Evolutionary conservation across 2,329 filamentous ascomycete genomes (phyloP).

Genomic region (Sporothrix brasiliensis): DNA sequence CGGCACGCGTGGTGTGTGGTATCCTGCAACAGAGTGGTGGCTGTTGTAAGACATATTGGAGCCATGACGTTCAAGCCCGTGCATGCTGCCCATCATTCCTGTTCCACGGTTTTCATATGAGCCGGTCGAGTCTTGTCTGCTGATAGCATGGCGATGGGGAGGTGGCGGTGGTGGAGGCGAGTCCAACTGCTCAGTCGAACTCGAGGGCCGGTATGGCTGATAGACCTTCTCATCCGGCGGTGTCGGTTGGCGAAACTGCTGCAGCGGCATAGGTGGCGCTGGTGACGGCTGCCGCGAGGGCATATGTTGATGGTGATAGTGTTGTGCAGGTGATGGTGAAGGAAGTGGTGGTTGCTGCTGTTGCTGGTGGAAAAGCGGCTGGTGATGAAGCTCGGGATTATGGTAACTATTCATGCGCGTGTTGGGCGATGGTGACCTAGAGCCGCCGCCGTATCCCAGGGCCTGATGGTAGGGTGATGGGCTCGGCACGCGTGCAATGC

Average conservation of each 20-base stretch:
- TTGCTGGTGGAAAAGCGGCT: slow-evolving; percentile 30
- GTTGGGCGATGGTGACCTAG: slow-evolving; percentile 40
- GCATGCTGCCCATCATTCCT: not conserved
- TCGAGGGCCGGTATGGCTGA: slow-evolving; percentile 36
- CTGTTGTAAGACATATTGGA: slow-evolving; percentile 47
- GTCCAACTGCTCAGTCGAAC: slow-evolving; percentile 45
- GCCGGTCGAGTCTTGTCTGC: slow-evolving; percentile 41
- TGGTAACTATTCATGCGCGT: slow-evolving; percentile 31
- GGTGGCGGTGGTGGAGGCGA: slow-evolving; percentile 81
- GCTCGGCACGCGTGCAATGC: slow-evolving; percentile 21
- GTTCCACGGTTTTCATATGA: slow-evolving; percentile 41
- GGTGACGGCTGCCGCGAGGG: slow-evolving; percentile 34
- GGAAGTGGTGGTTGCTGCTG: slow-evolving; percentile 20
- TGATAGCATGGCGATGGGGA: slow-evolving; percentile 70
- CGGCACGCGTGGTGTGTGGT: slow-evolving; percentile 59
- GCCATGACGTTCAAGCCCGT: slow-evolving; percentile 41
- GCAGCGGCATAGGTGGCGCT: slow-evolving; percentile 28
- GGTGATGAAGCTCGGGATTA: slow-evolving; percentile 11
- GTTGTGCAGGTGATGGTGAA: slow-evolving; percentile 23
- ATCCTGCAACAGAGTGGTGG: slow-evolving; percentile 42
- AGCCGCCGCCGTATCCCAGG: slow-evolving; percentile 37
- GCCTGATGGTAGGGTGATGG: slow-evolving; percentile 31
- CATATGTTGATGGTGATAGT: slow-evolving; percentile 34
- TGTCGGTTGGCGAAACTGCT: slow-evolving; percentile 36
- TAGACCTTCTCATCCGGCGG: slow-evolving; percentile 34